Conservation (phyloP, 805 yeast species). For the Metschnikowia borealis region DNA sequence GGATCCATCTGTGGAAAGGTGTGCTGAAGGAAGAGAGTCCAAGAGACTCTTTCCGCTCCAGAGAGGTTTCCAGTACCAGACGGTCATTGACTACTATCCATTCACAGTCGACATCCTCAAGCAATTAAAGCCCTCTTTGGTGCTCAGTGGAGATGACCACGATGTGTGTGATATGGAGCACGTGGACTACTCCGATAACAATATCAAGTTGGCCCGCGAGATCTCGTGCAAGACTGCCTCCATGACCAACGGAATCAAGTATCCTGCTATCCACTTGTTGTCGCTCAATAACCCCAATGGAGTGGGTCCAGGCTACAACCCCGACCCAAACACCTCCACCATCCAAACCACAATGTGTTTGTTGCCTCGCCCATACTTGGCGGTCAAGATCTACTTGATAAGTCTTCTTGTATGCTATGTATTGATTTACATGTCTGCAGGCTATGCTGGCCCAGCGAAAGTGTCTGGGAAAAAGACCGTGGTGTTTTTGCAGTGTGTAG, state of each 20-base stretch:
- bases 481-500: not conserved
- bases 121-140: slow-evolving; percentile 57
- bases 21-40: slow-evolving; percentile 80
- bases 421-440: slow-evolving; percentile 10
- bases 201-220: slow-evolving; percentile 50
- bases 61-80: slow-evolving; percentile 83
- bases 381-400: slow-evolving; percentile 16
- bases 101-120: slow-evolving; percentile 56
- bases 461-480: not conserved
- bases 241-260: slow-evolving; percentile 85
- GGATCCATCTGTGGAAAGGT: slow-evolving; percentile 52
- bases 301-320: not conserved
- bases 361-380: slow-evolving; percentile 50
- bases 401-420: slow-evolving; percentile 10
- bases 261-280: slow-evolving; percentile 83
- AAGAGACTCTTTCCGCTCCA: slow-evolving; percentile 58
- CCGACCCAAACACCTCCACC: slow-evolving; percentile 13
- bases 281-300: slow-evolving; percentile 53
- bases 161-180: slow-evolving; percentile 86
- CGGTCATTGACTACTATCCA: slow-evolving; percentile 61
- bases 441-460: not conserved
- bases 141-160: slow-evolving; percentile 95
- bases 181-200: slow-evolving; percentile 22
- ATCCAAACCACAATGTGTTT: slow-evolving; percentile 49
- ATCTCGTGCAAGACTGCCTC: slow-evolving; percentile 85